Evolutionary conservation across 2,329 filamentous ascomycete genomes (phyloP).

Genomic region (Aspergillus candidus): DNA sequence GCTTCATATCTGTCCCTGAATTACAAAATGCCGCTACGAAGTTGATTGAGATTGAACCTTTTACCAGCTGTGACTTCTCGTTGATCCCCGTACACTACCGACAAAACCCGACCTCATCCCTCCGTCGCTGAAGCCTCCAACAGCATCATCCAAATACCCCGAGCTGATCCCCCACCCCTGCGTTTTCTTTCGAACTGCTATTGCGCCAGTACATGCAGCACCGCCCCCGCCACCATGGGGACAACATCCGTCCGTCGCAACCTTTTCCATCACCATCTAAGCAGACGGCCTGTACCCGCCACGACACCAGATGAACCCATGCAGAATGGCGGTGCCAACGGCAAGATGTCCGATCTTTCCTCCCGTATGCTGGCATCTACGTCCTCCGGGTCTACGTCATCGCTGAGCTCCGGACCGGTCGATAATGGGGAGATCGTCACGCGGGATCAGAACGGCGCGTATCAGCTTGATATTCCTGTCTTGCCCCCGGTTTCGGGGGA

Average conservation of each 20-base stretch:
- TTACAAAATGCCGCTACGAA: too few relatives aligned
- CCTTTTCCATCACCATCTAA: slow-evolving; percentile 41
- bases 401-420: slow-evolving; percentile 16
- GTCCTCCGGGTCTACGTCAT: slow-evolving; percentile 17
- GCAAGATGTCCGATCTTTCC: slow-evolving; percentile 17
- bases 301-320: slow-evolving; percentile 18
- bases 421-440: slow-evolving; percentile 46
- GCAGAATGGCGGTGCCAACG: slow-evolving; percentile 6
- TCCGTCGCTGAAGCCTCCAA: too few relatives aligned
- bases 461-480: slow-evolving; percentile 42
- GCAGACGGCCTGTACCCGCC: slow-evolving; percentile 35
- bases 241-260: slow-evolving; percentile 39
- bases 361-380: slow-evolving; percentile 19
- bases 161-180: neutral
- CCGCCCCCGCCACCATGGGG: slow-evolving; percentile 15
- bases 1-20: too few relatives aligned
- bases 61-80: too few relatives aligned
- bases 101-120: too few relatives aligned
- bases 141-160: too few relatives aligned
- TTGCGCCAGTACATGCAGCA: neutral
- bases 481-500: slow-evolving; percentile 34
- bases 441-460: slow-evolving; percentile 44
- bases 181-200: neutral
- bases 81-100: too few relatives aligned
- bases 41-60: too few relatives aligned